Percentiles rank a stretch among this genome's conserved stretches.
Evolutionary conservation across 2,329 filamentous ascomycete genomes (phyloP).

Genomic region (Chaetomium sp.): DNA sequence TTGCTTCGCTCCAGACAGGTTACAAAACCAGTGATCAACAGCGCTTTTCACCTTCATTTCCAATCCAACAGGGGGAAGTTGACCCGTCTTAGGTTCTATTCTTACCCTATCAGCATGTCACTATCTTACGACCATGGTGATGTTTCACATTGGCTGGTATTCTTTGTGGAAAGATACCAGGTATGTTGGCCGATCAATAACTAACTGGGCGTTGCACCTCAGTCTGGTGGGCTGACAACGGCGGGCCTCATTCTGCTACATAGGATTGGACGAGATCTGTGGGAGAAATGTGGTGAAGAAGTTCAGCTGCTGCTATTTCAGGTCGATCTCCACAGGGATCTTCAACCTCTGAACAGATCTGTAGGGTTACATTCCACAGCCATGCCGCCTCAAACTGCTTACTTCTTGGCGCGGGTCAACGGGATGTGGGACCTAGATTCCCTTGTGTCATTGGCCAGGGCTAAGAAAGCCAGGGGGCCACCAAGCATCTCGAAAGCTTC

Average conservation of each 20-base stretch:
- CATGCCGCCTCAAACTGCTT: constrained; percentile 14
- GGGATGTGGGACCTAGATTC: constrained; percentile 2
- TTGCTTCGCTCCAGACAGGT: too few species aligned
- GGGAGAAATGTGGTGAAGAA: neutral
- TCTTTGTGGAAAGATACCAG: too few species aligned
- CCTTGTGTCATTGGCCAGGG: neutral
- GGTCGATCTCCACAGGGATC: constrained; percentile 7
- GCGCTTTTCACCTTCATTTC: too few species aligned
- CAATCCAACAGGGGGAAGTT: too few species aligned
- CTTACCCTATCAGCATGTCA: too few species aligned
- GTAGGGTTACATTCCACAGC: constrained; percentile 4
- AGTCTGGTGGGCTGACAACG: too few species aligned
- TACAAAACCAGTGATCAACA: too few species aligned
- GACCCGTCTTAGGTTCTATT: too few species aligned
- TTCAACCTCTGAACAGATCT: neutral
- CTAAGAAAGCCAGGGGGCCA: neutral
- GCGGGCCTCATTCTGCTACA: neutral
- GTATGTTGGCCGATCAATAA: too few species aligned
- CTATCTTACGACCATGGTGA: too few species aligned
- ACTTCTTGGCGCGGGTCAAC: constrained; percentile 27
- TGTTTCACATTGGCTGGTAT: too few species aligned
- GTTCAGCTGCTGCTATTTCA: constrained; percentile 21
- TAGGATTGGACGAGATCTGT: neutral
- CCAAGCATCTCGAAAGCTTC: neutral
- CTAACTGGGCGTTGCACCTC: too few species aligned